Evolutionary conservation across 2,329 filamentous ascomycete genomes (phyloP).

Genomic region (Botrytis galanthina): DNA sequence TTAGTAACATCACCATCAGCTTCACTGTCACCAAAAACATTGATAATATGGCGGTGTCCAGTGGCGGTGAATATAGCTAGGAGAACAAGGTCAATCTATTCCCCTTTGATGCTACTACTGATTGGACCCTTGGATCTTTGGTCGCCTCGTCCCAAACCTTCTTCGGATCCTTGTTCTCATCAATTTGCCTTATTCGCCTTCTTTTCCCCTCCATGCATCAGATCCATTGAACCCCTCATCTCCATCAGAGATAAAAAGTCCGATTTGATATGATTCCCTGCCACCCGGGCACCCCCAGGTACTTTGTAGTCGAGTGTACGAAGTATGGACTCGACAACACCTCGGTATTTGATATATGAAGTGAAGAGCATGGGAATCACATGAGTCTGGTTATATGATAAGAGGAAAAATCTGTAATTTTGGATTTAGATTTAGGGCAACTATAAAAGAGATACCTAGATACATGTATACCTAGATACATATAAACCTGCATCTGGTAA

Average conservation of each 20-base stretch:
- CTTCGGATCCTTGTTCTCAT: background rate
- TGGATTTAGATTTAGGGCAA: background rate
- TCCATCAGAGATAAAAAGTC: background rate
- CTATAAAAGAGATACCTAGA: no score
- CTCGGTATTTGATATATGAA: background rate
- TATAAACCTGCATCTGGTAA: background rate
- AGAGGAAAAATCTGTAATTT: background rate
- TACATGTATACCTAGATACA: no score
- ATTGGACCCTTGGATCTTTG: background rate
- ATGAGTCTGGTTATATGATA: background rate
- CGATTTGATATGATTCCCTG: background rate
- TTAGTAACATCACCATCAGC: background rate
- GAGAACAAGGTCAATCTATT: background rate
- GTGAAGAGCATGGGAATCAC: background rate
- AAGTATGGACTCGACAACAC: background rate
- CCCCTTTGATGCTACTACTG: background rate
- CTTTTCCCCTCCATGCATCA: slow-evolving; percentile 2
- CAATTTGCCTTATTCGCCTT: background rate
- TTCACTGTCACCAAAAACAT: background rate
- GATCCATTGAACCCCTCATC: background rate
- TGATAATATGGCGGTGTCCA: background rate
- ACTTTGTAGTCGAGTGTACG: background rate
- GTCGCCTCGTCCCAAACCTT: background rate
- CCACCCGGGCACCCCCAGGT: background rate
- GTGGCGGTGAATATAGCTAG: slow-evolving; percentile 4